Evolutionary conservation across 2,329 filamentous ascomycete genomes (phyloP).

Genomic region (Plenodomus lindquistii): DNA sequence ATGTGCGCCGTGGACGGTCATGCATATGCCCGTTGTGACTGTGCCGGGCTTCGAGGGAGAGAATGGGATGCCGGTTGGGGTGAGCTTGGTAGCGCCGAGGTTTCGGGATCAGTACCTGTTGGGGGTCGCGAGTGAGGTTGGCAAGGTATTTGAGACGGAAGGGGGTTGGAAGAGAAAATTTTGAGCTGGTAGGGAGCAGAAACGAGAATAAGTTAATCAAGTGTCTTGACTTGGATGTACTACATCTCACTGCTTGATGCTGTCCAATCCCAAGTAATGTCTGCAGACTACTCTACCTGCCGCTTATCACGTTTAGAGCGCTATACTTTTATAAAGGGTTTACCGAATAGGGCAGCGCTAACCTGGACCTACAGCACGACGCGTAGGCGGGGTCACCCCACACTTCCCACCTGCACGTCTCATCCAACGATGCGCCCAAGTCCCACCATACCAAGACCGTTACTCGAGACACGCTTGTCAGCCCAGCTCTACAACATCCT

Average conservation of each 20-base stretch:
- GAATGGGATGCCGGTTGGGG: slow-evolving; percentile 62
- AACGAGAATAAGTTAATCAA: no score
- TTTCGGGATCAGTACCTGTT: slow-evolving; percentile 37
- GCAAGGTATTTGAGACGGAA: slow-evolving; percentile 33
- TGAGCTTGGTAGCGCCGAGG: slow-evolving; percentile 55
- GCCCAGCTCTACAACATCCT: background rate
- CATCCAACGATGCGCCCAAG: background rate
- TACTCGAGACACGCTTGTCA: background rate
- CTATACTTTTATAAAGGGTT: background rate
- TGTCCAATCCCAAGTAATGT: no score
- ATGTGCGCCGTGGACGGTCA: slow-evolving; percentile 58
- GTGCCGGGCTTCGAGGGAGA: slow-evolving; percentile 64
- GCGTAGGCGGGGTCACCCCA: background rate
- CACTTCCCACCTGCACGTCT: no score
- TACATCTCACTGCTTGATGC: no score
- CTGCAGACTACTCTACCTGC: no score
- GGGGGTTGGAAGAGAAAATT: slow-evolving; percentile 29
- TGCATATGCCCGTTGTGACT: slow-evolving; percentile 68
- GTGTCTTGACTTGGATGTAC: no score
- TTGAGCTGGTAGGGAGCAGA: no score
- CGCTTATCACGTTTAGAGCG: no score
- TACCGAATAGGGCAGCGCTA: background rate
- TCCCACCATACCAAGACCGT: background rate
- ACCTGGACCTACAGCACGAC: background rate
- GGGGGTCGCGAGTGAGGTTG: slow-evolving; percentile 32